Base-by-base conservation (phyloP, 306 rosid species). In the Astragalus membranaceus region DNA sequence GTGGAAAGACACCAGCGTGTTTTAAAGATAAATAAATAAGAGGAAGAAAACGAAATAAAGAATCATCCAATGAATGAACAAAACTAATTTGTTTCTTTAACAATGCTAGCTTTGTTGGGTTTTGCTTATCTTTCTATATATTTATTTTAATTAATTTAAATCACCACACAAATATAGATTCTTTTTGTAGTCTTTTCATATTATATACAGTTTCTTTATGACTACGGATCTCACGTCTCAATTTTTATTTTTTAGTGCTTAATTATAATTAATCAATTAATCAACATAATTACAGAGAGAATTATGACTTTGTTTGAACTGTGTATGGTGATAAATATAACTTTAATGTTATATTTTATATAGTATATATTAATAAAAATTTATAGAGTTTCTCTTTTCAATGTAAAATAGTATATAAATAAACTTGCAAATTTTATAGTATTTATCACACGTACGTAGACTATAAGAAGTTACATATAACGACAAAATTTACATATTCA, bases 1-100 rank as follows among this genome's bases (percentile, higher is more conserved):
- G 17, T 48, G 48, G 29, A 29, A 65, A 64, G 75, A 65, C 60
- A 75, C 37, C 55, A 46, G 20, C 47, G 64, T 80, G 60, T 48
- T 39, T 5, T 64, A 4, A 23, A 49, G 78, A 65, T 55, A 47
- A 50, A 26, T 26, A 26, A 26, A 64, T 5, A 6, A 36, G 78
- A 33, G 14, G 12, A 53, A 63, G 20, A n/a, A 69, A 78, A 78
- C 42, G 1, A 55, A 54, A 35, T 10, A 35, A 42, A 7, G 81
- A 63, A 77, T 61, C 69, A 35, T 50, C 4, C 42, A 49, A 16
- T 60, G 11, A 36, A 20, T 43, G 11, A 36, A 20, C 43, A 48
- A 33, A 44, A 39, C 15, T 16, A 26, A 26, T 3, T 26, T 26
- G 46, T 35, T 10, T 43, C 20, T 69, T 46, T 48, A 17, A 4